These are phyloP conservation scores for Crataegus laevigata DNA, from an alignment of 306 rosid genomes.

Conservation along the genomic window DNA sequence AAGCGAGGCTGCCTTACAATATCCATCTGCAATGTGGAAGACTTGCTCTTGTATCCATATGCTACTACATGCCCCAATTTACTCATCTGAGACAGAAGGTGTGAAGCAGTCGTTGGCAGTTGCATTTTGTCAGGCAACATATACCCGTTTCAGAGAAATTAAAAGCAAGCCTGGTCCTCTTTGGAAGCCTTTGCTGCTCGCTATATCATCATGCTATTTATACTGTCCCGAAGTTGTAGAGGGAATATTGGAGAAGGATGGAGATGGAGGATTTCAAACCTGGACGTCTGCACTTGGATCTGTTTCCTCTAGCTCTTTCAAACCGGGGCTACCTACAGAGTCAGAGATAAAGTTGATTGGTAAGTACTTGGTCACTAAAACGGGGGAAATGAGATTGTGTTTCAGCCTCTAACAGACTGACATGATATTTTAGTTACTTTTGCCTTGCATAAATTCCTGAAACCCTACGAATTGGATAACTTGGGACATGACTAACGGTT, in stretches of 20 bases:
- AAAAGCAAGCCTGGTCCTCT: constrained; percentile 43
- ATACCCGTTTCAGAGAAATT: constrained; percentile 48
- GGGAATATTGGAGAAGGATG: constrained; percentile 57
- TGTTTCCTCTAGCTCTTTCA: constrained; percentile 44
- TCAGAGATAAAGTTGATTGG: constrained; percentile 74
- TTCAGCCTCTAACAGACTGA: neutral
- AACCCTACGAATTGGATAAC: neutral
- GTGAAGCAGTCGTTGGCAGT: constrained; percentile 57
- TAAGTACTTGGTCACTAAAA: constrained; percentile 16
- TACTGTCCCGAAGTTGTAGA: constrained; percentile 68
- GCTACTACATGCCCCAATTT: constrained; percentile 55
- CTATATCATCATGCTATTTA: constrained; percentile 75
- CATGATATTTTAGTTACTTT: neutral
- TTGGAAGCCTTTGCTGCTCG: constrained; percentile 81
- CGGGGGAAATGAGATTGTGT: neutral
- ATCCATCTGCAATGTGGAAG: constrained; percentile 71
- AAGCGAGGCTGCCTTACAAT: constrained; percentile 63
- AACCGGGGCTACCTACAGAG: constrained; percentile 42
- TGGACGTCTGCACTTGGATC: constrained; percentile 69
- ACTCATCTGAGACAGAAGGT: constrained; percentile 51
- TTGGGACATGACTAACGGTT: neutral
- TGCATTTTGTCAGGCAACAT: constrained; percentile 51
- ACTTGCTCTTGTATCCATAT: constrained; percentile 83
- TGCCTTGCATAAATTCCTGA: neutral
- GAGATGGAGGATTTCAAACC: constrained; percentile 44